A percentile compares a stretch with the other conserved stretches of the same genome.
These are phyloP conservation scores for Epichloe festucae DNA, from an alignment of 2,329 filamentous ascomycete genomes.

Conservation along the genomic window DNA sequence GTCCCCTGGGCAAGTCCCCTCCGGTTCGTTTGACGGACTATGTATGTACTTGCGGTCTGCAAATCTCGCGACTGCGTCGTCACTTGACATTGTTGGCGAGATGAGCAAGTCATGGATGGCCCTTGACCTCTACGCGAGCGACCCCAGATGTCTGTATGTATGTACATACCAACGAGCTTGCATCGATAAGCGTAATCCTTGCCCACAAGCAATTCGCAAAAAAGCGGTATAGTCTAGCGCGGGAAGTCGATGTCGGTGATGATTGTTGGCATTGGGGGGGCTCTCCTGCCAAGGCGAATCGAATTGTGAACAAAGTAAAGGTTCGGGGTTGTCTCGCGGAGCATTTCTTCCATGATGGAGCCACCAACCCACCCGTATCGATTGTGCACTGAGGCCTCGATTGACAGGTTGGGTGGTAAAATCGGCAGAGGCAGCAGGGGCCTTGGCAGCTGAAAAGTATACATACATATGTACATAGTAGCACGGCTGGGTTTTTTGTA, in stretches of 20 bases:
- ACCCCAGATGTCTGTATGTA: not conserved
- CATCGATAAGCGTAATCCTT: not conserved
- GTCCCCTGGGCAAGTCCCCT: not conserved
- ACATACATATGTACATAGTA: not conserved
- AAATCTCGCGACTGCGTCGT: not conserved
- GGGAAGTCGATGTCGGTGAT: not conserved
- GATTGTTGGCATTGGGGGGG: no score
- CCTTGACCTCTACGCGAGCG: not conserved
- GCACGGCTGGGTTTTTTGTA: no score
- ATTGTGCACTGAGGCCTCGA: slow-evolving; percentile 6
- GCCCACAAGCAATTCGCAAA: not conserved
- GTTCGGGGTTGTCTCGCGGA: slow-evolving; percentile 1
- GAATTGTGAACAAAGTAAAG: not conserved
- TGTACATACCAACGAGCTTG: not conserved
- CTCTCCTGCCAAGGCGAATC: not conserved
- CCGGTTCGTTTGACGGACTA: not conserved
- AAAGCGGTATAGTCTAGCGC: not conserved
- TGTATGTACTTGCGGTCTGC: no score
- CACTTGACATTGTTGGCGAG: not conserved
- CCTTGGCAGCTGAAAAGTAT: not conserved
- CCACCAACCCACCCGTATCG: not conserved
- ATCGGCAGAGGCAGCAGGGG: not conserved
- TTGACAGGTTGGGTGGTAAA: not conserved
- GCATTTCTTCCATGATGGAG: slow-evolving; percentile 2
- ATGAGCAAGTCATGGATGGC: no score